These are phyloP conservation scores for Rusavskia elegans DNA, from an alignment of 495 filamentous ascomycete genomes.

Conservation along the genomic window DNA sequence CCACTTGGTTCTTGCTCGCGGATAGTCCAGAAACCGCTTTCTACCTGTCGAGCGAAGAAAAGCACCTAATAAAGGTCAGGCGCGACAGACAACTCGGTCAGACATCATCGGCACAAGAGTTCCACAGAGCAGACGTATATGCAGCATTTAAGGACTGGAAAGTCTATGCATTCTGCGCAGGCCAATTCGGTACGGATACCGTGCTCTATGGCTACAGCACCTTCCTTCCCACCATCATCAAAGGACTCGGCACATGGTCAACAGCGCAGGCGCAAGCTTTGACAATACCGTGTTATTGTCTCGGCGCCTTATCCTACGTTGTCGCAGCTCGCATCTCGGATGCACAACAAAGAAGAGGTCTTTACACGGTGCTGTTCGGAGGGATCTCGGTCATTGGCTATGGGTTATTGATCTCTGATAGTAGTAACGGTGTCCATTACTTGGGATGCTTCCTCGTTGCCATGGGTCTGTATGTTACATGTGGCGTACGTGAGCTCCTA, in stretches of 20 bases:
- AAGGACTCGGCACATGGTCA: constrained; percentile 45
- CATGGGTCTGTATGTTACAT: constrained; percentile 51
- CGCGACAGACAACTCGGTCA: constrained; percentile 36
- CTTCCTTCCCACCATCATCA: constrained; percentile 67
- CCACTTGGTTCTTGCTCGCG: constrained; percentile 45
- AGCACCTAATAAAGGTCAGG: constrained; percentile 27
- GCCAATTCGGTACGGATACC: constrained; percentile 51
- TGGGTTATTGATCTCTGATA: constrained; percentile 43
- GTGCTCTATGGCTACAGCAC: constrained; percentile 67
- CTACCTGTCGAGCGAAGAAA: constrained; percentile 47
- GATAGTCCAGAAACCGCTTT: constrained; percentile 46
- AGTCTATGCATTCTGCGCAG: constrained; percentile 49
- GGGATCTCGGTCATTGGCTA: constrained; percentile 51
- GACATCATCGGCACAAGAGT: constrained; percentile 43
- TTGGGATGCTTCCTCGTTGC: constrained; percentile 58
- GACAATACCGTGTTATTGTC: constrained; percentile 62
- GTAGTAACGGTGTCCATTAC: constrained; percentile 48
- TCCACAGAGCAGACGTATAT: constrained; percentile 38
- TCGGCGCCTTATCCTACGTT: constrained; percentile 53
- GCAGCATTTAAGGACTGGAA: constrained; percentile 45
- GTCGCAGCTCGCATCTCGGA: constrained; percentile 45
- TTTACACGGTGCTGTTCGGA: constrained; percentile 43
- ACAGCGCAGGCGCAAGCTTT: constrained; percentile 50
- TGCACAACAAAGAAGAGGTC: constrained; percentile 38
- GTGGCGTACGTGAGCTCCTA: constrained; percentile 23